Percentiles rank a stretch among this genome's conserved stretches.
phyloP scores from a whole-genome alignment of 768 basidiomycete genomes.

The Xanthoconium purpureum region DNA sequence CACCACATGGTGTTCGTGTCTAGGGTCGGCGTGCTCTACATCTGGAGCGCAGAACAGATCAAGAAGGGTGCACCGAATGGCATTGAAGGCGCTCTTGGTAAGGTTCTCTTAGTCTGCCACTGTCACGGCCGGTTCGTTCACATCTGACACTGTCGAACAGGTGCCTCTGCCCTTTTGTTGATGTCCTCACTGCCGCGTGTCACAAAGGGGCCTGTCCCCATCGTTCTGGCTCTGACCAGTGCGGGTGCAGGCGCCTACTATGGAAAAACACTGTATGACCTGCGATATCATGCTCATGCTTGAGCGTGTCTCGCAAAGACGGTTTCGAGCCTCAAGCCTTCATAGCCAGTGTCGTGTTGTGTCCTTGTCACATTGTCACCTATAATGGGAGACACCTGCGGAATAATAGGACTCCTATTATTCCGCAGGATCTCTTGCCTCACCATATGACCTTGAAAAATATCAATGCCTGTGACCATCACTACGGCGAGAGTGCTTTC shows the following conservation, averaged over 20 bases:
- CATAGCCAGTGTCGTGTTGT: conserved; percentile 6
- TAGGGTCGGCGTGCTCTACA: conserved; percentile 75
- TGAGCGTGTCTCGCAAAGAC: background rate
- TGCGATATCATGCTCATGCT: conserved; percentile 21
- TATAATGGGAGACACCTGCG: too few species aligned
- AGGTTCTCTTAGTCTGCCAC: conserved; percentile 15
- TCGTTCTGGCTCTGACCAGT: conserved; percentile 58
- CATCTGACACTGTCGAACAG: conserved; percentile 33
- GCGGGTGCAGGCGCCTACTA: conserved; percentile 65
- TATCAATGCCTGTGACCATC: conserved; percentile 3
- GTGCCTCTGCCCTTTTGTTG: conserved; percentile 72
- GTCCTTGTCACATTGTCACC: conserved; percentile 5
- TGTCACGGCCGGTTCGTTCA: background rate
- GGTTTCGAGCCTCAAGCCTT: background rate
- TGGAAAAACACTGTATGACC: conserved; percentile 50
- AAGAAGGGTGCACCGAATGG: conserved; percentile 70
- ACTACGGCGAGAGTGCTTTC: background rate
- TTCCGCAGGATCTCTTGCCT: background rate
- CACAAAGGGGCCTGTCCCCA: conserved; percentile 72
- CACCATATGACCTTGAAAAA: background rate
- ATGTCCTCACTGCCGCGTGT: conserved; percentile 72
- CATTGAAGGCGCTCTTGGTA: conserved; percentile 76
- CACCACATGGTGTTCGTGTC: background rate
- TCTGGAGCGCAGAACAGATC: conserved; percentile 76
- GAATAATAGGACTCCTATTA: too few species aligned